phyloP scores from a whole-genome alignment of 768 basidiomycete genomes.

The Boletus rubroflammeus region DNA sequence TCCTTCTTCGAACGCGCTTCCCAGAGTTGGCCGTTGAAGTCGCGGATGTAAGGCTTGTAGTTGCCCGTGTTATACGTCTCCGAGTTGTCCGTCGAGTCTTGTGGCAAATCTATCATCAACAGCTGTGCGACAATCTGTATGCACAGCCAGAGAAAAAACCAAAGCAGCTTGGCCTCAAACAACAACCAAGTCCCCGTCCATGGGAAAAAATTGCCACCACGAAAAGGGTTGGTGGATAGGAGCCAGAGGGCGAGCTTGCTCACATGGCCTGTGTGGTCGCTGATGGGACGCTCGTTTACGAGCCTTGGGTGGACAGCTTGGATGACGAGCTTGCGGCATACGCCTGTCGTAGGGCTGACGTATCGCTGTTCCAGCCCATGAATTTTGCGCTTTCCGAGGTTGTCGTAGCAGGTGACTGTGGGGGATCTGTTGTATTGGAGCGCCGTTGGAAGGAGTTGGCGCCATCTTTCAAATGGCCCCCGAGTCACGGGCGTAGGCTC shows the following conservation, averaged over 20 bases:
- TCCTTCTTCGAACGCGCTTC: conserved; percentile 20
- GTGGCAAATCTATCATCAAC: background rate
- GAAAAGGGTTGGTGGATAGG: conserved; percentile 1
- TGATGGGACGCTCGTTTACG: conserved; percentile 4
- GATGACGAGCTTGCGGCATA: conserved; percentile 11
- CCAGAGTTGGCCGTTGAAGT: conserved; percentile 18
- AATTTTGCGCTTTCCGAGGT: background rate
- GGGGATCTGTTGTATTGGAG: background rate
- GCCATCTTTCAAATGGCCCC: background rate
- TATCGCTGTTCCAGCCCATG: conserved; percentile 16
- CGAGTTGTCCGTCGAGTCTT: background rate
- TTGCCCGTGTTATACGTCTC: background rate
- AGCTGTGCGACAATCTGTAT: background rate
- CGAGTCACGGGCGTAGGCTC: background rate
- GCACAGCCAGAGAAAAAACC: conserved; percentile 3
- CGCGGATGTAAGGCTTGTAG: conserved; percentile 1
- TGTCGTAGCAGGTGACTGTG: conserved; percentile 7
- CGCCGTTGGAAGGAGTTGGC: background rate
- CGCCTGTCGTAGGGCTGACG: conserved; percentile 14
- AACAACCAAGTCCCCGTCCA: conserved; percentile 9
- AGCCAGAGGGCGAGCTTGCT: conserved; percentile 18
- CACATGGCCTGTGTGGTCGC: background rate
- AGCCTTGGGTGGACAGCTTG: conserved; percentile 6
- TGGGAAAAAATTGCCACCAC: background rate
- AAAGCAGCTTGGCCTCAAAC: conserved; percentile 10